Evolutionary conservation across 768 basidiomycete species (phyloP).

Genomic region (Boletus coccyginus): DNA sequence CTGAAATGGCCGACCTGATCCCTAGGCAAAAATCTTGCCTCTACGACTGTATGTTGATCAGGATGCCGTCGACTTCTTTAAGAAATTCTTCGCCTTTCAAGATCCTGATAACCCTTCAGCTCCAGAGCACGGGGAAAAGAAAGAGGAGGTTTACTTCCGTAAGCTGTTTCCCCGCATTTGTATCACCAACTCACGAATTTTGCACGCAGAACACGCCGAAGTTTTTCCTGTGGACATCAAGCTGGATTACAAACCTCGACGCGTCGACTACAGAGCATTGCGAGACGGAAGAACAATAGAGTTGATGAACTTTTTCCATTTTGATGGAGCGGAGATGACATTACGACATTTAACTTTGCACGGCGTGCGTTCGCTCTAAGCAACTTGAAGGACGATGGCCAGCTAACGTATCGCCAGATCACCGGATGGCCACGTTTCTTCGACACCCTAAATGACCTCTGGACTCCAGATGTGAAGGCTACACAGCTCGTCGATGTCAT

Average conservation of each 20-base stretch:
- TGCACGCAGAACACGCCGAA: constrained; percentile 77
- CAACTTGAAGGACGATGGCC: neutral
- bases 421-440: constrained; percentile 91
- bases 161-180: constrained; percentile 23
- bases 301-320: constrained; percentile 99
- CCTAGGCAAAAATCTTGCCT: constrained; percentile 85
- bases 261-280: constrained; percentile 91
- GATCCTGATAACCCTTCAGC: constrained; percentile 46
- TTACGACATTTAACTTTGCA: constrained; percentile 87
- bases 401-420: constrained; percentile 52
- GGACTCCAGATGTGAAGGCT: constrained; percentile 99
- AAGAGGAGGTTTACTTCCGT: constrained; percentile 74
- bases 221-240: constrained; percentile 94
- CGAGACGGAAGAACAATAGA: constrained; percentile 91
- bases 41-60: constrained; percentile 94
- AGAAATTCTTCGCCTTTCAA: constrained; percentile 92
- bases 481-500: constrained; percentile 97
- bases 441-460: constrained; percentile 92
- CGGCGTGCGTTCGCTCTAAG: constrained; percentile 61
- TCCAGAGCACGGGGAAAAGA: constrained; percentile 29
- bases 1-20: neutral
- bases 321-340: constrained; percentile 98
- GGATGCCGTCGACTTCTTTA: constrained; percentile 96
- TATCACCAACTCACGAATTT: constrained; percentile 2
- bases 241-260: constrained; percentile 96